Base-by-base conservation (phyloP, 768 basidiomycete genomes). In the Russula sp. region DNA sequence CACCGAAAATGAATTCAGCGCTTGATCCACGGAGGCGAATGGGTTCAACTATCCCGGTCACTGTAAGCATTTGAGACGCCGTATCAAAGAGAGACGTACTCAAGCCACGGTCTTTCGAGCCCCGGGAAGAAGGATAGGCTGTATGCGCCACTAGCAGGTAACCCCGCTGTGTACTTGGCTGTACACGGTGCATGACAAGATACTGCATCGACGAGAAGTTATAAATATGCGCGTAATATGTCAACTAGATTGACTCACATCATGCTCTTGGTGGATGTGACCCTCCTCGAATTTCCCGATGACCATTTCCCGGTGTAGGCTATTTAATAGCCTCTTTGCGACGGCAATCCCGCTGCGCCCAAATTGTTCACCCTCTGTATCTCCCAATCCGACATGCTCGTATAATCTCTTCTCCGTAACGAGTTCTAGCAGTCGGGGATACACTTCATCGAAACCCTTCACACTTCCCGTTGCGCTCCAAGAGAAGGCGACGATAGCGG, bases 361-460 rank as follows among this genome's bases (percentile, higher is more conserved):
- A 18, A 65, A 65, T 18, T 50, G 52, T 24, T 63, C 24, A 28
- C 58, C 61, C 26, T 55, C 34, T 14, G 26, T 66, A 44, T 73
- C 73, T 40, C 74, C 73, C 11, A 86, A 74, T 2, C 80, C 81
- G 0, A 84, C 85, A 16, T 90, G 69, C 68, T 91, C 87, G 71
- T 99, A 99, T 67, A 75, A 74, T 66, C 94, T 80, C 71, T 84
- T 87, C 74, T 99, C 97, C 16, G 78, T 79, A 11, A 98, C 97
- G 55, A 99, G 79, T 72, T 97, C 84, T 40, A 99, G 76, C n/a
- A 96, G 76, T 73, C 94, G 96, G 3, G 96, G 96, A 72, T 98
- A 98, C 24, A 99, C 75, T 69, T 99, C 97, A 70, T 99, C 97
- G 72, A 96, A 97, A 22, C 96, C 97, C 75, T 98, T 97, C 69